phyloP scores from a whole-genome alignment of 2,329 filamentous ascomycete species.

The Aureobasidium mangrovei region DNA sequence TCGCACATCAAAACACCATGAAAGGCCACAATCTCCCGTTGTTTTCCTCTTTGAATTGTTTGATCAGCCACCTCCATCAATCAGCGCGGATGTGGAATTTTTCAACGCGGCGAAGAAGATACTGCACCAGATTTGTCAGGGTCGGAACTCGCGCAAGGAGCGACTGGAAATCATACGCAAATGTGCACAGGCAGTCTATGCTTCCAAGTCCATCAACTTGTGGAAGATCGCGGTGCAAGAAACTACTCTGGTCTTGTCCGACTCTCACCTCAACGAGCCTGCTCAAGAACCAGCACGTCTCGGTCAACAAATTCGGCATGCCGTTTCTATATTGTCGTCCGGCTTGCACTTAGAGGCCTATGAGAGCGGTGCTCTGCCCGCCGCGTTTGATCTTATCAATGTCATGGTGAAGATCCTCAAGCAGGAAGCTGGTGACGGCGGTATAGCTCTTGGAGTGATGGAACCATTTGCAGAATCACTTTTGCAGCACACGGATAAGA shows the following conservation, averaged over 20 bases:
- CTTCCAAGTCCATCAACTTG: background rate
- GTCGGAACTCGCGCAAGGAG: constrained; percentile 12
- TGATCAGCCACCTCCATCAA: constrained; percentile 18
- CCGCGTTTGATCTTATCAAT: background rate
- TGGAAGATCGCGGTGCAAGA: constrained; percentile 10
- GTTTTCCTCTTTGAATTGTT: constrained; percentile 58
- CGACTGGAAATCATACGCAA: constrained; percentile 16
- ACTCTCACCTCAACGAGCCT: background rate
- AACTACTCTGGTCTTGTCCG: background rate
- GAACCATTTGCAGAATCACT: constrained; percentile 14
- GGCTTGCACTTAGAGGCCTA: constrained; percentile 1
- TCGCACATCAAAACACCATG: constrained; percentile 44
- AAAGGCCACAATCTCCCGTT: constrained; percentile 50
- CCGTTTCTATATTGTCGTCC: constrained; percentile 1
- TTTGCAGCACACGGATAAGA: background rate
- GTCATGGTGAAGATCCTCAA: background rate
- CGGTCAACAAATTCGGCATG: constrained; percentile 9
- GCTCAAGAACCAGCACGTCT: constrained; percentile 12
- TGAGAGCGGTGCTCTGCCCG: background rate
- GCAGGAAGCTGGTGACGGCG: constrained; percentile 12
- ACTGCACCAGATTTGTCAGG: constrained; percentile 8
- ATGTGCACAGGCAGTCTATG: constrained; percentile 4
- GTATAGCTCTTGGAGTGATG: constrained; percentile 13
- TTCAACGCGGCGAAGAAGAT: constrained; percentile 1
- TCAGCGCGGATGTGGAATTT: constrained; percentile 1